Base-by-base conservation (phyloP, 2,329 filamentous ascomycete species). In the Alternaria panax region DNA sequence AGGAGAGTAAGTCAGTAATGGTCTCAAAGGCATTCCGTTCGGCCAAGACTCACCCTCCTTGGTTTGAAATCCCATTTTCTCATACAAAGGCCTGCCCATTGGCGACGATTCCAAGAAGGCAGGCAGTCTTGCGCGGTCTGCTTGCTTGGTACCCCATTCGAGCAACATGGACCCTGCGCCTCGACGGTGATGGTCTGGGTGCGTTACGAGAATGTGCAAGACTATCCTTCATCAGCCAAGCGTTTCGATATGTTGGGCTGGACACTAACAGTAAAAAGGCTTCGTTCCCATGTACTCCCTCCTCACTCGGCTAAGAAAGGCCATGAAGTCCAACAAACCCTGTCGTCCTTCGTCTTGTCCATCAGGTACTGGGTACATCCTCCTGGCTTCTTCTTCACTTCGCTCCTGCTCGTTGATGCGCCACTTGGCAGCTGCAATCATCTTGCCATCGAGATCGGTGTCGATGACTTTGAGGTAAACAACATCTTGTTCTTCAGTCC, bases 91-190 rank as follows among this genome's bases (percentile, higher is more conserved):
- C 48, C 68, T 75, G 0, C 80, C 82, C 52, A 73, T 72, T 9
- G 73, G 69, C 9, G 77, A 78, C 3, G 79, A 72, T 57, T 83
- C 81, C 8, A 84, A 62, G 62, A 78, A 83, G 3, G 68, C 66
- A n/a, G 75, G 76, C 20, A 84, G 48, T 1, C 76, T 71, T 16
- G 75, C 64, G 42, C 70, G 64, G 61, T 83, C 81, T 22, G 80
- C 81, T 60, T 76, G 64, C 25, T 74, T 65, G 5, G 76, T 61
- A 1, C 81, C 81, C 76, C 77, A 79, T 24, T 76, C 60, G 51
- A 83, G 48, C 8, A 79, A 66, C 69, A 78, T 64, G 1, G 68
- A 66, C 0, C 80, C 81, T 25, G 80, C 78, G 1, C 81, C 81
- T 50, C 74, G 74, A 6, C 80, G 68, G 34, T 81, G 78, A 54